Evolutionary conservation across 2,329 filamentous ascomycete genomes (phyloP).

Genomic region (Sarocladium brachiariae): DNA sequence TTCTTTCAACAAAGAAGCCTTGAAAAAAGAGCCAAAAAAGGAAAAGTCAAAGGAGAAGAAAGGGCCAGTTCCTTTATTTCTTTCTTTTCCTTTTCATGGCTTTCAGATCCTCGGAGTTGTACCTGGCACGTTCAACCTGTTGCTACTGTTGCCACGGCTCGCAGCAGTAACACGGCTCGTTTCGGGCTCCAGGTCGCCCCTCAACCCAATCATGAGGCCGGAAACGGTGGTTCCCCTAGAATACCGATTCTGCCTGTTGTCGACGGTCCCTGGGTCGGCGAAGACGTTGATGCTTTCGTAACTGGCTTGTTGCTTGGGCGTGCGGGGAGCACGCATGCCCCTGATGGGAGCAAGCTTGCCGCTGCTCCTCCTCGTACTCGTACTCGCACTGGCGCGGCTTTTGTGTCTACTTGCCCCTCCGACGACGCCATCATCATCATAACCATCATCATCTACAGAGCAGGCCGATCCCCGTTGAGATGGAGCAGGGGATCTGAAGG

Average conservation of each 20-base stretch:
- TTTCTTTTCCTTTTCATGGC: no score
- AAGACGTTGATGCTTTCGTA: constrained; percentile 47
- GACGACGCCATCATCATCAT: no score
- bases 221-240: constrained; percentile 41
- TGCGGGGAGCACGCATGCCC: constrained; percentile 25
- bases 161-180: no score
- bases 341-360: constrained; percentile 31
- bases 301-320: constrained; percentile 27
- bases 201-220: constrained; percentile 31
- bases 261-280: constrained; percentile 38
- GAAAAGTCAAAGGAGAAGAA: not conserved
- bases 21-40: not conserved
- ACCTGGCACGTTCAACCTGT: constrained; percentile 35
- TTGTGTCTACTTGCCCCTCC: no score
- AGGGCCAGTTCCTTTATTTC: constrained; percentile 2
- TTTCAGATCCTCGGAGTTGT: constrained; percentile 24
- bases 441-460: constrained; percentile 15
- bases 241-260: constrained; percentile 14
- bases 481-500: constrained; percentile 24
- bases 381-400: no score
- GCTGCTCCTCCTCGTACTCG: no score
- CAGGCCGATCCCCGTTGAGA: constrained; percentile 23
- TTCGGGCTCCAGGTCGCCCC: constrained; percentile 40
- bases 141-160: constrained; percentile 25
- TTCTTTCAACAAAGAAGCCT: not conserved